These are phyloP conservation scores for Ophiobolus disseminans DNA, from an alignment of 2,329 filamentous ascomycete genomes.

Conservation along the genomic window DNA sequence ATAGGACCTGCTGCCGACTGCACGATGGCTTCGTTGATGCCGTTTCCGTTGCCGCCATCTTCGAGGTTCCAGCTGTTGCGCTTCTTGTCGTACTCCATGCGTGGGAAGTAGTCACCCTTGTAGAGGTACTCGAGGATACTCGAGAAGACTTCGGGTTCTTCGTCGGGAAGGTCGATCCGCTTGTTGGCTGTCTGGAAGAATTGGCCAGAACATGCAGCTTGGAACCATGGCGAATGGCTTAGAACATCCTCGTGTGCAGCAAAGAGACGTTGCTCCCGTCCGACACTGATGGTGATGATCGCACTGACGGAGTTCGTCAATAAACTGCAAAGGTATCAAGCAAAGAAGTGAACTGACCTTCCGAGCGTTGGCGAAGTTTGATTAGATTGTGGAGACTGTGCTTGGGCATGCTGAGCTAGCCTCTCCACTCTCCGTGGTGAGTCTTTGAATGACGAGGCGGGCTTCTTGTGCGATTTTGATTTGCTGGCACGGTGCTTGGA, in stretches of 20 bases:
- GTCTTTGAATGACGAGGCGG: constrained; percentile 47
- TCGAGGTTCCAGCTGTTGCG: constrained; percentile 85
- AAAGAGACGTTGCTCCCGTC: constrained; percentile 84
- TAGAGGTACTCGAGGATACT: constrained; percentile 90
- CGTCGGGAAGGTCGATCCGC: constrained; percentile 80
- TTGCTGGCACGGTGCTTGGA: constrained; percentile 50
- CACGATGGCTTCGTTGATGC: constrained; percentile 57
- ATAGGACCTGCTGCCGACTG: constrained; percentile 70
- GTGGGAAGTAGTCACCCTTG: constrained; percentile 92
- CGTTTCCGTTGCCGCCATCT: constrained; percentile 55
- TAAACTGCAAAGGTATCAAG: not conserved
- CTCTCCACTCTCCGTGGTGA: constrained; percentile 44
- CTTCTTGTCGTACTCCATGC: constrained; percentile 81
- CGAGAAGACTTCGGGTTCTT: constrained; percentile 90
- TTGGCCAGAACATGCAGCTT: constrained; percentile 66
- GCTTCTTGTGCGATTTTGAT: constrained; percentile 48
- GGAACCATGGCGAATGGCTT: constrained; percentile 79
- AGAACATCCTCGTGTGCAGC: constrained; percentile 90
- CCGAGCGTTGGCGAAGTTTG: constrained; percentile 46
- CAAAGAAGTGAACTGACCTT: constrained; percentile 34
- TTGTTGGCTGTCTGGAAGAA: constrained; percentile 69
- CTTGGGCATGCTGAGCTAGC: constrained; percentile 43
- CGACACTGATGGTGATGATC: constrained; percentile 81
- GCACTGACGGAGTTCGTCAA: constrained; percentile 48
- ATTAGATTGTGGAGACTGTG: constrained; percentile 43